Evolutionary conservation across 139 green algal species (phyloP).

Genomic region (Micromonas pusilla): DNA sequence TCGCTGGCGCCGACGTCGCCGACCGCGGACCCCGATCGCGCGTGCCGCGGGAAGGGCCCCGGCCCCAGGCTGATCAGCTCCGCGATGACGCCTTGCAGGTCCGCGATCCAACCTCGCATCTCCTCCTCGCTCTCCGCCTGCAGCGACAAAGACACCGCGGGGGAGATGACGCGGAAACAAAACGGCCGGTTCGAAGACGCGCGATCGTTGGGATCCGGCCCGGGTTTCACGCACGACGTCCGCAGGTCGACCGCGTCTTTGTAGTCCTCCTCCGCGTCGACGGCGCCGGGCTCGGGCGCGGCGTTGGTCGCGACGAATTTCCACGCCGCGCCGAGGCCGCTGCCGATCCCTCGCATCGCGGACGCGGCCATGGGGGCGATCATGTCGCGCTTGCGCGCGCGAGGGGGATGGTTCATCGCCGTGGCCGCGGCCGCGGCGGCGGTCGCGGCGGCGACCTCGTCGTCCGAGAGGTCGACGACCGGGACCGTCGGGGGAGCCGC

Average conservation of each 20-base stretch:
- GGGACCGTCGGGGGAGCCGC: no score
- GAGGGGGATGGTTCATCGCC: no score
- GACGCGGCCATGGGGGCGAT: no score
- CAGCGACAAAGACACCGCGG: slow-evolving; percentile 61
- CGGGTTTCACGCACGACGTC: slow-evolving; percentile 75
- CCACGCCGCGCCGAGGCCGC: neutral
- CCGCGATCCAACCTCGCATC: slow-evolving; percentile 65
- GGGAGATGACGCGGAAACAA: slow-evolving; percentile 75
- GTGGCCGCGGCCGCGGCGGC: no score
- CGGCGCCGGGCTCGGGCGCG: neutral
- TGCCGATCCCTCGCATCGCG: neutral
- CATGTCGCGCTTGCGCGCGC: no score
- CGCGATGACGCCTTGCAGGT: slow-evolving; percentile 44
- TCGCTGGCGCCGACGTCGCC: no score
- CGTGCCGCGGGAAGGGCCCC: neutral
- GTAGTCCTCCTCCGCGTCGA: neutral
- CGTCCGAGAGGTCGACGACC: no score
- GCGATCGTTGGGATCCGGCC: slow-evolving; percentile 50
- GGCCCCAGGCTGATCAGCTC: slow-evolving; percentile 31
- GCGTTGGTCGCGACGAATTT: neutral
- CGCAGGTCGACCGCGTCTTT: slow-evolving; percentile 72
- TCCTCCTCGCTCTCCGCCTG: slow-evolving; percentile 75
- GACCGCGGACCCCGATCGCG: no score
- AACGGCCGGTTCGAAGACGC: slow-evolving; percentile 38
- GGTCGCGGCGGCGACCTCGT: no score